Evolutionary conservation across 257 asterid species (phyloP).

Genomic region (Plectranthus barbatus): DNA sequence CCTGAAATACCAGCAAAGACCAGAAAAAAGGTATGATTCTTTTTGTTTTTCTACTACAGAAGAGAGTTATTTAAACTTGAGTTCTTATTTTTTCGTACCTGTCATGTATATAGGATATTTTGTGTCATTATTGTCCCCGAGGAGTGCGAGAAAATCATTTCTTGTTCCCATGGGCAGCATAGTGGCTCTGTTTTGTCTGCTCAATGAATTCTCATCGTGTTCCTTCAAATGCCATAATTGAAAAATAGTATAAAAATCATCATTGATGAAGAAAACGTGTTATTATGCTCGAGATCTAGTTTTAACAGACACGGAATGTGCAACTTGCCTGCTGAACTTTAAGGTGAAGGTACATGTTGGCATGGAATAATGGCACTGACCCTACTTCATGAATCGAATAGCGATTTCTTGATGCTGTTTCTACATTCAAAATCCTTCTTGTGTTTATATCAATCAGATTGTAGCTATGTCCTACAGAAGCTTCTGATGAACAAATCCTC

Average conservation of each 20-base stretch:
- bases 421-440: conserved; percentile 70
- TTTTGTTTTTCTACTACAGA: not conserved
- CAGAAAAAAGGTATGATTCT: not conserved
- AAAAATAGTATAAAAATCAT: not conserved
- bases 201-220: conserved; percentile 56
- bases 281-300: not conserved
- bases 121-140: conserved; percentile 44
- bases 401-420: conserved; percentile 81
- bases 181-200: conserved; percentile 64
- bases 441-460: conserved; percentile 54
- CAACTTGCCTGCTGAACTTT: conserved; percentile 64
- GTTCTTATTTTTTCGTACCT: conserved; percentile 26
- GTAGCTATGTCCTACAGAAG: conserved; percentile 75
- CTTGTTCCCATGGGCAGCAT: conserved; percentile 51
- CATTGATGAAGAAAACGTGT: not conserved
- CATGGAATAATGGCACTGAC: conserved; percentile 71
- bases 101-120: conserved; percentile 75
- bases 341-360: conserved; percentile 84
- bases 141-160: conserved; percentile 50
- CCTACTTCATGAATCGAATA: conserved; percentile 52
- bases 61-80: not conserved
- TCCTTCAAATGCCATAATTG: conserved; percentile 38
- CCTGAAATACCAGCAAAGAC: conserved; percentile 36
- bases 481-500: conserved; percentile 64
- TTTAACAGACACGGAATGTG: not conserved